Percentiles rank a stretch among this genome's conserved stretches.
phyloP scores from a whole-genome alignment of 106 monocot species.

The Dioscorea zingiberensis region DNA sequence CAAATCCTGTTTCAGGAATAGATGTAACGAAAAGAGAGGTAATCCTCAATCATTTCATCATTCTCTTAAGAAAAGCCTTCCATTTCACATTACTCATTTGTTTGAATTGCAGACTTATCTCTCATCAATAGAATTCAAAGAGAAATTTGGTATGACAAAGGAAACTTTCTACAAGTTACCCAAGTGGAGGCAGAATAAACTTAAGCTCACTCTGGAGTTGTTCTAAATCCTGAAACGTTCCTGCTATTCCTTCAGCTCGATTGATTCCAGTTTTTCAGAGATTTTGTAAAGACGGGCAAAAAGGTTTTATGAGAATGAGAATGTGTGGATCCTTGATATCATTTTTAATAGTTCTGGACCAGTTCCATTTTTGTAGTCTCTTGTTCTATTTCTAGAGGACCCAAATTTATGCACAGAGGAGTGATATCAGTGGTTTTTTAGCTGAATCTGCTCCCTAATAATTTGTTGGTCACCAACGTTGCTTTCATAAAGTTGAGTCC shows the following conservation, averaged over 20 bases:
- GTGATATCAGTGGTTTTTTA: slow-evolving; percentile 18
- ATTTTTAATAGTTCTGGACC: no score
- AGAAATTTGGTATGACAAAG: slow-evolving; percentile 76
- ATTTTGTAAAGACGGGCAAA: no score
- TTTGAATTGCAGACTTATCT: slow-evolving; percentile 62
- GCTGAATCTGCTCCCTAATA: slow-evolving; percentile 24
- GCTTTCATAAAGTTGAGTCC: no score
- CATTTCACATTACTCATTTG: no score
- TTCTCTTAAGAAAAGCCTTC: no score
- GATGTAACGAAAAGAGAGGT: slow-evolving; percentile 69
- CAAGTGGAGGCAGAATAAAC: slow-evolving; percentile 87
- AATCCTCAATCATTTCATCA: not conserved
- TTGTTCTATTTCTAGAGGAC: no score
- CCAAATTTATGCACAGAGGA: no score
- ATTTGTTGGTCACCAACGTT: no score
- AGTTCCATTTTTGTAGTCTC: no score
- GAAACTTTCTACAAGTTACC: slow-evolving; percentile 70
- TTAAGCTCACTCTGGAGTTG: slow-evolving; percentile 54
- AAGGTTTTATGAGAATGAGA: no score
- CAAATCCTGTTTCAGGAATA: slow-evolving; percentile 57
- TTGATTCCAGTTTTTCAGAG: no score
- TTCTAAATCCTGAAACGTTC: slow-evolving; percentile 22
- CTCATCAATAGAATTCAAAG: slow-evolving; percentile 70
- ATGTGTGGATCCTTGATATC: no score
- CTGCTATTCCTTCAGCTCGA: not conserved